phyloP scores from a whole-genome alignment of 202 grass and related monocot species.

The Eragrostis tef region DNA sequence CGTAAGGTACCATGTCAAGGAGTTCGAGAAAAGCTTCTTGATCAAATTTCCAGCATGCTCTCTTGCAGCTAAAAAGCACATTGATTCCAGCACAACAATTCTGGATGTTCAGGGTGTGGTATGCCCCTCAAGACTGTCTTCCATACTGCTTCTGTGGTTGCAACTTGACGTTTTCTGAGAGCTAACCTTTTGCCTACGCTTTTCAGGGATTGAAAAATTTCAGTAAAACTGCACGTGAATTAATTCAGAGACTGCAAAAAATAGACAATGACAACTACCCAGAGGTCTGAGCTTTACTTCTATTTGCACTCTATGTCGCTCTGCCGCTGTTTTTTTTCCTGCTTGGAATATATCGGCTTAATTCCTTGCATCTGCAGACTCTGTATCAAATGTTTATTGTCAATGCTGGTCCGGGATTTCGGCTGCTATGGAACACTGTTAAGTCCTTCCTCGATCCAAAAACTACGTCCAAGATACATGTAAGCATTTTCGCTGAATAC shows the following conservation, averaged over 20 bases:
- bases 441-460: constrained; percentile 96
- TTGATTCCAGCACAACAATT: constrained; percentile 88
- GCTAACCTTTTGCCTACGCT: constrained; percentile 28
- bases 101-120: constrained; percentile 96
- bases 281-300: constrained; percentile 59
- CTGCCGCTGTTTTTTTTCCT: constrained; percentile 32
- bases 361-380: constrained; percentile 68
- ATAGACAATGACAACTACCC: constrained; percentile 95
- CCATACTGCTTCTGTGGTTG: not conserved
- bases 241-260: constrained; percentile 87
- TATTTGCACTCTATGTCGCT: not conserved
- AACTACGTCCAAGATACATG: constrained; percentile 98
- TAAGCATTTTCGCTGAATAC: constrained; percentile 48
- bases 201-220: constrained; percentile 94
- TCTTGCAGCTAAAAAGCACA: constrained; percentile 85
- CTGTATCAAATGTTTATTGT: constrained; percentile 96
- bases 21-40: constrained; percentile 86
- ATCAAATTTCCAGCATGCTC: constrained; percentile 93
- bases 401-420: constrained; percentile 92
- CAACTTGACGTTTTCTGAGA: constrained; percentile 11
- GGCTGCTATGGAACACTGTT: constrained; percentile 87
- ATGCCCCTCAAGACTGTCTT: constrained; percentile 42
- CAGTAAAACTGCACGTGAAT: constrained; percentile 91
- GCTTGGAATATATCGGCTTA: not conserved
- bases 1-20: constrained; percentile 81